Conservation (phyloP, 148 eudicot genomes). For the Nyssa sinensis region DNA sequence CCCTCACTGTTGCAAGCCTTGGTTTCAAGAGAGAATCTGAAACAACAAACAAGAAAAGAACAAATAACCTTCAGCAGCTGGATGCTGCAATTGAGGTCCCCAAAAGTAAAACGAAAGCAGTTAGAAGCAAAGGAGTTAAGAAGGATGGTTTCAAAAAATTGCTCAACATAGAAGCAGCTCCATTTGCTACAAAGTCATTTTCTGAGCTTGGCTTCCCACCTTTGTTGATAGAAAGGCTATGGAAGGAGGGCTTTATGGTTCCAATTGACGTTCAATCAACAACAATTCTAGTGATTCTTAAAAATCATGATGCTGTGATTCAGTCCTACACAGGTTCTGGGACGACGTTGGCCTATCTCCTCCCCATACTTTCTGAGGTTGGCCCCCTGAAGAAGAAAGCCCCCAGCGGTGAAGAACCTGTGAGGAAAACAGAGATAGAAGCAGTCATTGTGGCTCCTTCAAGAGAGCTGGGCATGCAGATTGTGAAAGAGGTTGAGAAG, state of each 20-base stretch:
- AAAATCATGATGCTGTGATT: conserved; percentile 74
- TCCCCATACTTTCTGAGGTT: conserved; percentile 82
- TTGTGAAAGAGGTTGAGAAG: conserved; percentile 87
- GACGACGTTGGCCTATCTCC: conserved; percentile 88
- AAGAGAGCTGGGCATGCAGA: conserved; percentile 95
- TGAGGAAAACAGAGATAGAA: conserved; percentile 56
- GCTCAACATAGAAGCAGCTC: conserved; percentile 56
- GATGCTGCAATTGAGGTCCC: conserved; percentile 40
- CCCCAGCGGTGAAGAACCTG: conserved; percentile 22
- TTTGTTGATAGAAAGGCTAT: conserved; percentile 64
- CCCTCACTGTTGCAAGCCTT: conserved; percentile 67
- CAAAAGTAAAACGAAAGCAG: conserved; percentile 39
- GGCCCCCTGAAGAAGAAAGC: conserved; percentile 54
- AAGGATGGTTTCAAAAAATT: conserved; percentile 30
- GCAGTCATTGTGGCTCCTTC: conserved; percentile 95
- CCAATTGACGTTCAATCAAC: conserved; percentile 93
- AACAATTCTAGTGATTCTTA: conserved; percentile 75
- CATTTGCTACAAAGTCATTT: conserved; percentile 82
- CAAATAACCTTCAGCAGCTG: conserved; percentile 17
- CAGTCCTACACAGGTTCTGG: conserved; percentile 99
- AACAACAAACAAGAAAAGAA: conserved; percentile 26
- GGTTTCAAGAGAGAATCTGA: conserved; percentile 48
- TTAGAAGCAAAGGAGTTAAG: conserved; percentile 26
- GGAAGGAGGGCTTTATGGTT: conserved; percentile 59
- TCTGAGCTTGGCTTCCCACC: conserved; percentile 87